A percentile compares a stretch with the other conserved stretches of the same genome.
Conservation (phyloP, 1,284 basidiomycete species). For the Cystobasidiaceae sp. region DNA sequence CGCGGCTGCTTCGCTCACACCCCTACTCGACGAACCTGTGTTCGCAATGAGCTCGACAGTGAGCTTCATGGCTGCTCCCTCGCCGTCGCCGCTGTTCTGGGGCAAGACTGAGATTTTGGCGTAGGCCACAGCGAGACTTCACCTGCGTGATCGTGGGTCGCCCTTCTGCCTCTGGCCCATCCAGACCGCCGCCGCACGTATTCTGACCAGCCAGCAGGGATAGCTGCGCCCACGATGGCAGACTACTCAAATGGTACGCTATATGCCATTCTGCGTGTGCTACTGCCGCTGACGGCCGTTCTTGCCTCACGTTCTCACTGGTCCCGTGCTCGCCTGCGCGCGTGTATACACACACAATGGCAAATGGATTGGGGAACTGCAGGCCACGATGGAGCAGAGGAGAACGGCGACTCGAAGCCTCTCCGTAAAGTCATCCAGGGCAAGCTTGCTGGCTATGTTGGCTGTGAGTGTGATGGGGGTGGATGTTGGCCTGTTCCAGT, state of each 20-base stretch:
- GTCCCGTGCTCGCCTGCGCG: not conserved
- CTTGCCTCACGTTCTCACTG: not conserved
- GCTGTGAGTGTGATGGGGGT: conserved; percentile 37
- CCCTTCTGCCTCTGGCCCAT: not conserved
- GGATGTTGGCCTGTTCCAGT: not conserved
- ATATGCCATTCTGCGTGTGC: not conserved
- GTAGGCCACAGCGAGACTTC: not conserved
- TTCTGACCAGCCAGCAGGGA: no score
- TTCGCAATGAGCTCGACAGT: conserved; percentile 33
- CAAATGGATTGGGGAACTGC: not conserved
- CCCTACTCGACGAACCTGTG: conserved; percentile 19
- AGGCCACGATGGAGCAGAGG: not conserved
- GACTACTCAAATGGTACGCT: conserved; percentile 11
- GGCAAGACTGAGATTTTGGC: not conserved
- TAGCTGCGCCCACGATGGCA: no score
- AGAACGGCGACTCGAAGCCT: not conserved
- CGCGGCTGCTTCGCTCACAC: no score
- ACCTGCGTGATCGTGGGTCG: not conserved
- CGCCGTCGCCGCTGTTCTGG: not conserved
- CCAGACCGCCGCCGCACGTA: no score
- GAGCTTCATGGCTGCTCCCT: conserved; percentile 29
- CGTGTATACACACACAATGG: not conserved
- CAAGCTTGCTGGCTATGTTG: conserved; percentile 79
- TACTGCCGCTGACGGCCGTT: not conserved
- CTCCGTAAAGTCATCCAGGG: conserved; percentile 62